Evolutionary conservation across 2,329 filamentous ascomycete genomes (phyloP).

Genomic region (Aspergillus flavus): DNA sequence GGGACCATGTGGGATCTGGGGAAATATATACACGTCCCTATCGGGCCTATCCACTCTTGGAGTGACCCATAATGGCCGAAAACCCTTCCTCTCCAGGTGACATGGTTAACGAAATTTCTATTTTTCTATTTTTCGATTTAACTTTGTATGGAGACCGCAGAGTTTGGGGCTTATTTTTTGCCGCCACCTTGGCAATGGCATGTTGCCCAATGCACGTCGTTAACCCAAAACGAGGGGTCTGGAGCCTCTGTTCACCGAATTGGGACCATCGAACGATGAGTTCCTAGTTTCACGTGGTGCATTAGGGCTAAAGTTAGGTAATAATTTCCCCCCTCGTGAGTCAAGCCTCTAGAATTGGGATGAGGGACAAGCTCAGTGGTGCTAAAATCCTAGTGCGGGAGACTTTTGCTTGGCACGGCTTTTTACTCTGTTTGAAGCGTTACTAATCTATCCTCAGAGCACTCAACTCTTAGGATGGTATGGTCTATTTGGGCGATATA

Average conservation of each 20-base stretch:
- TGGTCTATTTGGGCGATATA: too few species aligned
- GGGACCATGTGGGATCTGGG: constrained; percentile 5
- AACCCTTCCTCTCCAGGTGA: neutral
- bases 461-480: too few species aligned
- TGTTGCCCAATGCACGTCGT: neutral
- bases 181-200: neutral
- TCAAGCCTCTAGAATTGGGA: neutral
- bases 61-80: neutral
- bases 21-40: constrained; percentile 2
- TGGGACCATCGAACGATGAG: neutral
- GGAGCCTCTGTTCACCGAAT: constrained; percentile 3
- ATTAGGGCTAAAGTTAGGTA: constrained; percentile 1
- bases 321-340: neutral
- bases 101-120: neutral
- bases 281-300: neutral
- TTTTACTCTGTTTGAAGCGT: too few species aligned
- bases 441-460: too few species aligned
- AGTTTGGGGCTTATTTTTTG: neutral
- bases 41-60: neutral
- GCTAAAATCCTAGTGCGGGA: neutral
- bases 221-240: neutral
- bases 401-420: neutral
- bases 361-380: neutral
- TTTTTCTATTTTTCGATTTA: neutral
- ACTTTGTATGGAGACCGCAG: neutral